Evolutionary conservation across 2,329 filamentous ascomycete species (phyloP).

Genomic region (Akanthomyces dipterigenus): DNA sequence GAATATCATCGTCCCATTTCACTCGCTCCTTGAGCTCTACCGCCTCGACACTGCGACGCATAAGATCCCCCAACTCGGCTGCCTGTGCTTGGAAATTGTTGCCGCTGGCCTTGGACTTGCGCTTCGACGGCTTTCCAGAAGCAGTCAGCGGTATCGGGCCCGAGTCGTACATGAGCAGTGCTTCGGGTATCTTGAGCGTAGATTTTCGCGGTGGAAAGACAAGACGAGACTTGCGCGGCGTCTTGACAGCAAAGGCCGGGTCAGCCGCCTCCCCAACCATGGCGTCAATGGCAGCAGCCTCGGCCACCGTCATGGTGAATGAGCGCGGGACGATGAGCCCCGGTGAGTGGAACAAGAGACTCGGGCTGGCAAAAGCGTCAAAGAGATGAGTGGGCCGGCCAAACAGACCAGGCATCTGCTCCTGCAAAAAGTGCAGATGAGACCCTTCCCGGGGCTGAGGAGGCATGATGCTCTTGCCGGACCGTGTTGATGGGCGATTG

Average conservation of each 20-base stretch:
- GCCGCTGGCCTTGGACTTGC: constrained; percentile 17
- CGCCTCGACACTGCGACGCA: constrained; percentile 42
- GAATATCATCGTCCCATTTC: constrained; percentile 34
- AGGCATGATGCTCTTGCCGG: constrained; percentile 15
- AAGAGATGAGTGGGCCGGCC: constrained; percentile 42
- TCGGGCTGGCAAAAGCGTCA: constrained; percentile 53
- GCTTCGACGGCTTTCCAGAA: constrained; percentile 14
- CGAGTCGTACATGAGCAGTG: constrained; percentile 41
- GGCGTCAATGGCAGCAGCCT: constrained; percentile 20
- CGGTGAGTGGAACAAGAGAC: constrained; percentile 51
- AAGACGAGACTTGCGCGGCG: constrained; percentile 35
- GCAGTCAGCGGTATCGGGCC: constrained; percentile 17
- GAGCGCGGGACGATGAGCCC: constrained; percentile 39
- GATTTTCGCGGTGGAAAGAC: constrained; percentile 42
- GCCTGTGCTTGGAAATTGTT: constrained; percentile 44
- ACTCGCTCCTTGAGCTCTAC: constrained; percentile 37
- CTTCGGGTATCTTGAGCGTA: constrained; percentile 41
- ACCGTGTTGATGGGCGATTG: constrained; percentile 24
- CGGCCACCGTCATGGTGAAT: constrained; percentile 32
- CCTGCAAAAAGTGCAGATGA: constrained; percentile 30
- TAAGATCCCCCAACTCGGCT: constrained; percentile 37
- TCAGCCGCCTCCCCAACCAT: constrained; percentile 14
- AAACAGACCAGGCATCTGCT: constrained; percentile 39
- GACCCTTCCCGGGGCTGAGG: constrained; percentile 24
- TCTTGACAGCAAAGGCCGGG: constrained; percentile 15